These are phyloP conservation scores for Cercospora canescens DNA, from an alignment of 2,329 filamentous ascomycete genomes.

Conservation along the genomic window DNA sequence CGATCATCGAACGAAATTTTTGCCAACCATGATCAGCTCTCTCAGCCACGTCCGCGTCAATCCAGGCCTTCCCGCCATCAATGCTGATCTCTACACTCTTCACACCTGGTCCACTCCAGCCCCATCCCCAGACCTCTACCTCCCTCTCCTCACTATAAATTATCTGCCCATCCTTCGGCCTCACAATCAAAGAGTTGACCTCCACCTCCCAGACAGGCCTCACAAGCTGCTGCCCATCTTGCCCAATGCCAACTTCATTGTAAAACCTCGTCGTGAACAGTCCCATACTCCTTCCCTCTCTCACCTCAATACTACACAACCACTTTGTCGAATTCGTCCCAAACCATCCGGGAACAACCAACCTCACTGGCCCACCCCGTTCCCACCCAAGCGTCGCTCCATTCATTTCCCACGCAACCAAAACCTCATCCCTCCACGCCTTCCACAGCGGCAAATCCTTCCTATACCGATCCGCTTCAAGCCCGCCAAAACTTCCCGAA, in stretches of 20 bases:
- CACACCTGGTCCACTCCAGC: conserved; percentile 31
- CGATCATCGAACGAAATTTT: conserved; percentile 7
- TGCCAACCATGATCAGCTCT: conserved; percentile 25
- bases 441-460: conserved; percentile 36
- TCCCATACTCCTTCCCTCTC: conserved; percentile 23
- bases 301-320: conserved; percentile 31
- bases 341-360: conserved; percentile 37
- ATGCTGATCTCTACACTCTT: conserved; percentile 26
- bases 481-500: conserved; percentile 28
- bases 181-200: conserved; percentile 33
- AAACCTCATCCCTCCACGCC: conserved; percentile 28
- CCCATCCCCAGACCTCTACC: conserved; percentile 29
- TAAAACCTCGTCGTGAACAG: conserved; percentile 35
- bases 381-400: conserved; percentile 25
- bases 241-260: conserved; percentile 26
- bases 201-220: conserved; percentile 33
- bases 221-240: conserved; percentile 8
- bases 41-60: background rate
- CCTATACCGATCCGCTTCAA: conserved; percentile 33
- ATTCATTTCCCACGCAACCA: conserved; percentile 35
- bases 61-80: conserved; percentile 20
- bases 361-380: conserved; percentile 34
- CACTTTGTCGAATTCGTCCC: conserved; percentile 38
- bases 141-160: background rate
- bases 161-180: conserved; percentile 20